Base-by-base conservation (phyloP, 179 eudicot species). In the Beta lomatogona region DNA sequence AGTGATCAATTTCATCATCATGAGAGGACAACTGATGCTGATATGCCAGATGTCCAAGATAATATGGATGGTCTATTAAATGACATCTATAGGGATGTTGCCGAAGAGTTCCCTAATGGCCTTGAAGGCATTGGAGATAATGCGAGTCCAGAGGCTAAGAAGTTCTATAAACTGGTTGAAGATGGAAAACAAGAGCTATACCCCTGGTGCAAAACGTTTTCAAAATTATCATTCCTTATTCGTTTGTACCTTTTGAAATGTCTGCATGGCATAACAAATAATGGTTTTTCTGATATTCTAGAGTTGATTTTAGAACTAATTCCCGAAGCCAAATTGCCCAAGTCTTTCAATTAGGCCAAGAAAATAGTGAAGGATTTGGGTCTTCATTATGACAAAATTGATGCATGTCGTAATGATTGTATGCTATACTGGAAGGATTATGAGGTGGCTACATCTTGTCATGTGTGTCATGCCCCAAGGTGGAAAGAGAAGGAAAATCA, bases 341-440 rank as follows among this genome's bases (percentile, higher is more conserved):
- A 69, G 1, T 69, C 73, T 44, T 69, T 16, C 16, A 44, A 69
- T 45, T 54, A 69, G 21, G 25, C 73, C 11, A 69, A 45, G 52
- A 69, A 45, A 36, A 5, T 69, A 18, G 21, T 69, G 21, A 69
- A 41, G 16, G 73, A 69, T 45, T 45, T 69, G 22, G 53, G 73
- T 41, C 73, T 69, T 69, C 50, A 69, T 45, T 69, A 69, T 69
- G 21, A 69, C 19, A 69, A 69, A 11, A 69, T 69, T 18, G 13
- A 69, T 45, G 50, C 73, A 36, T 69, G 28, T 45, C 22, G 22
- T 41, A 69, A 69, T 15, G 73, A 69, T 69, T 69, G 73, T 45
- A 69, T 69, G 73, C 48, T 69, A 5, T 69, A 36, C 7, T 12
- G 45, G 45, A 66, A 25, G 1, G 44, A 28, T 6, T 13, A 66